A percentile compares a stretch with the other conserved stretches of the same genome.
These are phyloP conservation scores for Apiospora sp. DNA, from an alignment of 2,329 filamentous ascomycete species.

Conservation along the genomic window DNA sequence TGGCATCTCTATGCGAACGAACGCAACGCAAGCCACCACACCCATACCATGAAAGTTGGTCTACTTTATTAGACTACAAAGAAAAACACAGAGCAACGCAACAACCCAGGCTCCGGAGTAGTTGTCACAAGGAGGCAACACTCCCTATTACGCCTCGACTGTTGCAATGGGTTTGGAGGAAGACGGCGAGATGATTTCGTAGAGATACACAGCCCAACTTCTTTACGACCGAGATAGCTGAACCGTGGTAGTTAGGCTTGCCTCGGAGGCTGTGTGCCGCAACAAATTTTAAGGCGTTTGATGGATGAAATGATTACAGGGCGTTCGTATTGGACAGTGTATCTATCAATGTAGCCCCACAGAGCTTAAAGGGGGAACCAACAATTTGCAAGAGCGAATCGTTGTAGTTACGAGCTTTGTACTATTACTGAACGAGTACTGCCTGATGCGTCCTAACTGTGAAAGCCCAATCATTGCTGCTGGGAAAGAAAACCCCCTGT, in stretches of 20 bases:
- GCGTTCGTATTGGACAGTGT: constrained; percentile 1
- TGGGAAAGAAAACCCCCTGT: neutral
- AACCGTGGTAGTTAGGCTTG: neutral
- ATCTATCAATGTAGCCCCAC: neutral
- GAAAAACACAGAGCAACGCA: neutral
- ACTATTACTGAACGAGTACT: neutral
- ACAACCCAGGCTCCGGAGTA: neutral
- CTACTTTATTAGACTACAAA: neutral
- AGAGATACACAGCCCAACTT: neutral
- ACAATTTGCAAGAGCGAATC: neutral
- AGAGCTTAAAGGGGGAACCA: neutral
- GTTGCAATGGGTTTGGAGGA: neutral
- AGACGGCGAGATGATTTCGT: neutral
- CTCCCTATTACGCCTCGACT: neutral
- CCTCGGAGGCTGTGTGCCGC: neutral
- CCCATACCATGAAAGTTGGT: neutral
- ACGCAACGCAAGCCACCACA: neutral
- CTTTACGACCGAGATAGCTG: neutral
- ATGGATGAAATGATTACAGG: constrained; percentile 10
- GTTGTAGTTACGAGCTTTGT: constrained; percentile 7
- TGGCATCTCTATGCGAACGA: neutral
- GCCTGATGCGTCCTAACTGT: neutral
- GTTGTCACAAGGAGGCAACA: neutral
- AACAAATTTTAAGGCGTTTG: neutral
- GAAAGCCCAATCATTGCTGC: neutral